These are phyloP conservation scores for Globisporangium okanoganense DNA, from an alignment of 352 stramenopile genomes.

Conservation along the genomic window DNA sequence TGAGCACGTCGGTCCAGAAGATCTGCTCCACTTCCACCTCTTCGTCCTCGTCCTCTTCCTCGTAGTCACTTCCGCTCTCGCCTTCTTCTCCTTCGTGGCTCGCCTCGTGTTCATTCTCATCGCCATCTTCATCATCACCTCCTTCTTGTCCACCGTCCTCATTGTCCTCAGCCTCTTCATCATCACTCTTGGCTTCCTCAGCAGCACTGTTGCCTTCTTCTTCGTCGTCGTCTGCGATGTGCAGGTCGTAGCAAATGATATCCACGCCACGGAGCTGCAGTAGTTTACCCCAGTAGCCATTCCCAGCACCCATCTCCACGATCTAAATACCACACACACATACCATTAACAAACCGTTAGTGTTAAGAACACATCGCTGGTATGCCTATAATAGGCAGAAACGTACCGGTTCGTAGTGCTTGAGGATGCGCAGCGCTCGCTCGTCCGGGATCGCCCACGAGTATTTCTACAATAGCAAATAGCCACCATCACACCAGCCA, in stretches of 20 bases:
- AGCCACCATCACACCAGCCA: neutral
- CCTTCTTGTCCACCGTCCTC: constrained; percentile 19
- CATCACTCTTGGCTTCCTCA: constrained; percentile 18
- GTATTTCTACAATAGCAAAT: constrained; percentile 62
- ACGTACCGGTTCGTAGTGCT: constrained; percentile 82
- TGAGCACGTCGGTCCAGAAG: constrained; percentile 77
- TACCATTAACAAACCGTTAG: neutral
- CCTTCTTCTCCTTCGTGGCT: constrained; percentile 13
- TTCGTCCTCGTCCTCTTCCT: constrained; percentile 45
- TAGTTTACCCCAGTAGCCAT: constrained; percentile 82
- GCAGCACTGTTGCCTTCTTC: constrained; percentile 19
- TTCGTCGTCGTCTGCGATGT: constrained; percentile 56
- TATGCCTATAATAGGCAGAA: neutral
- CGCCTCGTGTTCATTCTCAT: constrained; percentile 19
- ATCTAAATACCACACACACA: constrained; percentile 53
- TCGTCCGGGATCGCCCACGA: constrained; percentile 91
- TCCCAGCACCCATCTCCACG: constrained; percentile 90
- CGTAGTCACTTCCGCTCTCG: constrained; percentile 1
- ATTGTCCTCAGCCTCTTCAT: constrained; percentile 20
- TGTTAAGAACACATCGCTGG: neutral
- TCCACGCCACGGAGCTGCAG: constrained; percentile 79
- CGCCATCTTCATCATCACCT: constrained; percentile 25
- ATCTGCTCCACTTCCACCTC: constrained; percentile 81
- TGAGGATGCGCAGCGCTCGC: constrained; percentile 86
- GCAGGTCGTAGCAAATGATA: constrained; percentile 85